Evolutionary conservation across 2,329 filamentous ascomycete species (phyloP), one percentile per base, ranked within the genome.

Genomic region (Colletotrichum kahawae): DNA sequence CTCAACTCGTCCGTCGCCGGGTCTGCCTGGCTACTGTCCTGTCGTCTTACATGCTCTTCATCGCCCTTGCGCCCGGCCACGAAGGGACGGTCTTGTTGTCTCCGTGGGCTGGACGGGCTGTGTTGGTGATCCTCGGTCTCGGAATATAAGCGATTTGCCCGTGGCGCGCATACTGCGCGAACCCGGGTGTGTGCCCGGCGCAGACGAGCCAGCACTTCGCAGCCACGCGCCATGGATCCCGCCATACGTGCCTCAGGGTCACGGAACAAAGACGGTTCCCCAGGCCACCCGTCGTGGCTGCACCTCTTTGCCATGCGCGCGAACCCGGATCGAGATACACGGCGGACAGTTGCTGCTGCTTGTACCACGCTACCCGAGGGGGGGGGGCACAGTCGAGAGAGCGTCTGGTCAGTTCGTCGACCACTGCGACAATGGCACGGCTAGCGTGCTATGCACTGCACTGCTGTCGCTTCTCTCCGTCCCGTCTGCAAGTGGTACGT

Each of bases 261-360:
- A 64, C 69, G 62, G 43, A 65, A 72, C 68, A 75, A 72, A 72
- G 69, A 38, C 38, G 56, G 69, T 72, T 36, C 48, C 69, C 72
- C 54, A 66, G 71, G 31, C 51, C 62, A 57, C 68, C 65, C 62
- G 69, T 60, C 69, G 71, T 66, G 36, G 62, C 68, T 74, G 33
- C 27, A 51, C 36, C 54, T 51, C 43, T 66, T 51, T 54, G 54
- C 67, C 68, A 66, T 74, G 67, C 62, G 59, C 70, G 59, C 57
- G 71, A 75, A 27, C 18, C 65, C 43, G 63, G 48, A 63, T 62
- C 63, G 63, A 64, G 63, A 71, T 63, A 72, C 67, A 62, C 38
- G 68, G 69, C 69, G 72, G 69, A 2, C 72, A 36, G 54, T 67
- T 67, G 51, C 63, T 48, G 38, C 63, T 34, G 54, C n/a, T 54